Evolutionary conservation across 495 filamentous ascomycete genomes (phyloP).

Genomic region (Cercophora scortea): DNA sequence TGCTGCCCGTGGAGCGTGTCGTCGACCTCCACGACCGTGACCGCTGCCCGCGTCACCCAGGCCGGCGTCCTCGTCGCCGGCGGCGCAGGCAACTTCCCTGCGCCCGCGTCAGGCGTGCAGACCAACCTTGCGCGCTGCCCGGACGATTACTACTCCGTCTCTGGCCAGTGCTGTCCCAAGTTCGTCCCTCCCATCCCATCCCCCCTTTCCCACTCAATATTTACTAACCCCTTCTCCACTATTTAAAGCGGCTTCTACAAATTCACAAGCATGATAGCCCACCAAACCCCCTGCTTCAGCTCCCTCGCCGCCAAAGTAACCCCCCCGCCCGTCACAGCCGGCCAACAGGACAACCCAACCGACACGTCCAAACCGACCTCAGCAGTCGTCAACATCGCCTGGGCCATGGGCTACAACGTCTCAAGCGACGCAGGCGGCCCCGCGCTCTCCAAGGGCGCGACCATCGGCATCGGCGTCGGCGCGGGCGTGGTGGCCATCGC

Average conservation of each 20-base stretch:
- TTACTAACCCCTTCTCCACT: too few species aligned
- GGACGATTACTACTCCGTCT: constrained; percentile 19
- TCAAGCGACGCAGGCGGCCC: neutral
- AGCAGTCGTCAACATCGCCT: constrained; percentile 16
- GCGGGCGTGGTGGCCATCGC: constrained; percentile 2
- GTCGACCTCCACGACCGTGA: neutral
- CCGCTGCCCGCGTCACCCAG: neutral
- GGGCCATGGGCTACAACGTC: constrained; percentile 17
- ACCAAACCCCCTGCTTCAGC: constrained; percentile 20
- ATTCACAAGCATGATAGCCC: constrained; percentile 14
- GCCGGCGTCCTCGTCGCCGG: constrained; percentile 4
- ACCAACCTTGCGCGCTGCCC: constrained; percentile 10
- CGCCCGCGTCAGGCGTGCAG: constrained; percentile 5
- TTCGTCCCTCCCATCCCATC: neutral
- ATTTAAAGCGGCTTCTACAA: constrained; percentile 18
- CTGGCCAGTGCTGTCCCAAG: constrained; percentile 19
- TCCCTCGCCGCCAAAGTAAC: constrained; percentile 3
- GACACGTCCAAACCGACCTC: constrained; percentile 14
- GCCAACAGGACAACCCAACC: constrained; percentile 9
- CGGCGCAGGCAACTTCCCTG: constrained; percentile 10
- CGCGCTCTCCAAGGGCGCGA: constrained; percentile 9
- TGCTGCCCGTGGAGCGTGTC: constrained; percentile 19
- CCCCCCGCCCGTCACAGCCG: constrained; percentile 15
- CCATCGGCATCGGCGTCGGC: constrained; percentile 13
- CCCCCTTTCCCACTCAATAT: too few species aligned